Percentiles rank a stretch among this genome's conserved stretches.
Evolutionary conservation across 1,139 yeast genomes (phyloP).

Genomic region (Protomyces inundatus): DNA sequence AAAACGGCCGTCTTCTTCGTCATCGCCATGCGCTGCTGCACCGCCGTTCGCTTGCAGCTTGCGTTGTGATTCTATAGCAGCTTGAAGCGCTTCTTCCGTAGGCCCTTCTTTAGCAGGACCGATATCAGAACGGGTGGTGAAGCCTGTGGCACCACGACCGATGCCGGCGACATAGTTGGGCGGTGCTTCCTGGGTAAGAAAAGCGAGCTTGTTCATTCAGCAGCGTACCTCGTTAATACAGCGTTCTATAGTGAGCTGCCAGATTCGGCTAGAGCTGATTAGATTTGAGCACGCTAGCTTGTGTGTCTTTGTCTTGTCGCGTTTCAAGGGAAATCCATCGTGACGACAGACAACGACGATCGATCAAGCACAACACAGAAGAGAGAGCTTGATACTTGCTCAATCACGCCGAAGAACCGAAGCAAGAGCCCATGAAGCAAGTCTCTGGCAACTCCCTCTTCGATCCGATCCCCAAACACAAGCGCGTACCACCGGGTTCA

Average conservation of each 20-base stretch:
- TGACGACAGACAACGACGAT: neutral
- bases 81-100: slow-evolving; percentile 42
- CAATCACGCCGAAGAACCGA: too few relatives aligned
- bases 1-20: slow-evolving; percentile 36
- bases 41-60: slow-evolving; percentile 40
- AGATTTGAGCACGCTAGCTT: too few relatives aligned
- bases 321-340: neutral
- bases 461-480: neutral
- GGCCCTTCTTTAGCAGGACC: slow-evolving; percentile 47
- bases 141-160: slow-evolving; percentile 94
- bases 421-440: neutral
- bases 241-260: too few relatives aligned
- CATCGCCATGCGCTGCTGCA: slow-evolving; percentile 36
- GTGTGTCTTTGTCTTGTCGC: neutral
- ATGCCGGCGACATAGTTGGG: slow-evolving; percentile 86
- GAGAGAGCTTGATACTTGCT: too few relatives aligned
- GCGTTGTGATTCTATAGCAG: slow-evolving; percentile 38
- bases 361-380: too few relatives aligned
- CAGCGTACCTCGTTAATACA: too few relatives aligned
- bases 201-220: slow-evolving; percentile 36
- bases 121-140: slow-evolving; percentile 76
- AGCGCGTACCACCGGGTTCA: neutral
- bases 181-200: slow-evolving; percentile 83
- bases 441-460: neutral
- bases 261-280: too few relatives aligned